Conservation (phyloP, 2,329 filamentous ascomycete species). For the Sporothrix variecibatus region DNA sequence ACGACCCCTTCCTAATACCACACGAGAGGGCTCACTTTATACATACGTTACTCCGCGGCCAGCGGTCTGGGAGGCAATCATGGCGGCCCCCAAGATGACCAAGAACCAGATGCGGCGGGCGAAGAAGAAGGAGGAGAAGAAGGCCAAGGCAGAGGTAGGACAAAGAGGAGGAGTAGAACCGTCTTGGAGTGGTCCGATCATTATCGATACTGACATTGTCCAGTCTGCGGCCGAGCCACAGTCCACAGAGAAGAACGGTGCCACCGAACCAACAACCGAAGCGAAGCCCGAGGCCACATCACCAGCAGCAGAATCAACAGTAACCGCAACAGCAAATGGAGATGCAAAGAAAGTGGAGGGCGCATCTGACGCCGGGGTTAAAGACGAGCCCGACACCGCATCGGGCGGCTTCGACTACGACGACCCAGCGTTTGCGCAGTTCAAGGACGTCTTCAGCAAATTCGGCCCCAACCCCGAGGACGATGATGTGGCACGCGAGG, state of each 20-base stretch:
- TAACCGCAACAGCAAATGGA: not conserved
- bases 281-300: not conserved
- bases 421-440: slow-evolving; percentile 80
- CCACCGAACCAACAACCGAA: not conserved
- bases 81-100: slow-evolving; percentile 72
- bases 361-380: slow-evolving; percentile 27
- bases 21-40: not conserved
- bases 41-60: not conserved
- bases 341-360: slow-evolving; percentile 33
- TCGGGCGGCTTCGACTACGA: slow-evolving; percentile 55
- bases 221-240: slow-evolving; percentile 8
- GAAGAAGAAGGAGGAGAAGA: slow-evolving; percentile 92
- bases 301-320: not conserved
- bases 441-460: slow-evolving; percentile 77
- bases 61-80: slow-evolving; percentile 41
- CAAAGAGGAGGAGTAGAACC: not conserved
- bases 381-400: slow-evolving; percentile 41
- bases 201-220: not conserved
- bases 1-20: not conserved
- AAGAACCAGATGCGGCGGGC: slow-evolving; percentile 94
- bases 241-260: slow-evolving; percentile 8
- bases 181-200: not conserved
- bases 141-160: slow-evolving; percentile 58
- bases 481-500: slow-evolving; percentile 64
- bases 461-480: slow-evolving; percentile 70